These are phyloP conservation scores for Geoglossum cookeanum DNA, from an alignment of 2,329 filamentous ascomycete genomes.

Conservation along the genomic window DNA sequence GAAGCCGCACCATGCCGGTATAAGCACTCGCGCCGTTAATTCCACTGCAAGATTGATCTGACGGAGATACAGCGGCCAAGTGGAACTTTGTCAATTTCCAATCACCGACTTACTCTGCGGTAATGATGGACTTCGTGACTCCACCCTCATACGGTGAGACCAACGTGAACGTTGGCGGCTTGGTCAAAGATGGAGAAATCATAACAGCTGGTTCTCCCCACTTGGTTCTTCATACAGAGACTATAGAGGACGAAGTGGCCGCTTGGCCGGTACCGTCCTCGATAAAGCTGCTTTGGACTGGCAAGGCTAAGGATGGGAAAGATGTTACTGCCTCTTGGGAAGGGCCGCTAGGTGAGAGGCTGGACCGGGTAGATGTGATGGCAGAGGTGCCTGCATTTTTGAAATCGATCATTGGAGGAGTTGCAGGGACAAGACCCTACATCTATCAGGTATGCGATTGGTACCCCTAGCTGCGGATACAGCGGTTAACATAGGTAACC, in stretches of 20 bases:
- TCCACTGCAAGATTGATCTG: constrained; percentile 4
- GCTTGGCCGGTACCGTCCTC: constrained; percentile 76
- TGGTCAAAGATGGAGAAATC: constrained; percentile 66
- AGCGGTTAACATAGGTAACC: constrained; percentile 11
- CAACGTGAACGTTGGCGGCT: constrained; percentile 60
- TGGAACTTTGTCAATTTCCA: constrained; percentile 96
- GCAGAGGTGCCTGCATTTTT: constrained; percentile 88
- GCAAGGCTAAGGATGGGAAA: constrained; percentile 59
- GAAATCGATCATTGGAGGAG: constrained; percentile 77
- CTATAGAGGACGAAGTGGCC: constrained; percentile 54
- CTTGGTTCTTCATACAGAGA: constrained; percentile 47
- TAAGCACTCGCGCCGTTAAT: constrained; percentile 9
- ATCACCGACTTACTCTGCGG: constrained; percentile 63
- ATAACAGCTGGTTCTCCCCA: constrained; percentile 50
- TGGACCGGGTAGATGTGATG: constrained; percentile 88
- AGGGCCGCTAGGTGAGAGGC: constrained; percentile 44
- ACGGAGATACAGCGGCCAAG: constrained; percentile 37
- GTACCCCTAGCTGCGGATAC: not conserved
- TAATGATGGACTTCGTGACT: constrained; percentile 93
- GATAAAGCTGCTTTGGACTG: constrained; percentile 59
- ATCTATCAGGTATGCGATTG: constrained; percentile 65
- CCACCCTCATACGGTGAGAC: constrained; percentile 84
- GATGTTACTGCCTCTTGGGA: constrained; percentile 49
- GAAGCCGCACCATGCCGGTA: constrained; percentile 92
- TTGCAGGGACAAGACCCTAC: constrained; percentile 85